A percentile compares a stretch with the other conserved stretches of the same genome.
phyloP scores from a whole-genome alignment of 768 basidiomycete genomes.

The Nidularia sp. region DNA sequence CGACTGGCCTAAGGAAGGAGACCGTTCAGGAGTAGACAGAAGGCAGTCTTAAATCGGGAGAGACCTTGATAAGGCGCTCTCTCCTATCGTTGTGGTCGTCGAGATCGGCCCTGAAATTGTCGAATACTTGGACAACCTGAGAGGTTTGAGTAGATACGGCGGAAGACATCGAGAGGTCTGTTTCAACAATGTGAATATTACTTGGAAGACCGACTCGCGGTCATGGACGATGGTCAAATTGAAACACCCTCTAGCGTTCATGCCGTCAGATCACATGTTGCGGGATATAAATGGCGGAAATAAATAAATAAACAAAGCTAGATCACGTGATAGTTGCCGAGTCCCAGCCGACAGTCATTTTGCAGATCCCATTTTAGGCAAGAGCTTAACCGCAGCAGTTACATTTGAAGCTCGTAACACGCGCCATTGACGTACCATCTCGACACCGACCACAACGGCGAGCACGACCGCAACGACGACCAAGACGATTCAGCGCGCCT shows the following conservation, averaged over 20 bases:
- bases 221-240: too few relatives aligned
- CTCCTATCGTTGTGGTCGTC: conserved; percentile 85
- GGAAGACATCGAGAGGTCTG: conserved; percentile 3
- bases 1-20: conserved; percentile 56
- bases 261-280: too few relatives aligned
- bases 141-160: conserved; percentile 1
- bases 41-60: neutral
- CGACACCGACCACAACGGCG: neutral
- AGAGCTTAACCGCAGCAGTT: too few relatives aligned
- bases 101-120: conserved; percentile 62
- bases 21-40: neutral
- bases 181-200: too few relatives aligned
- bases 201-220: too few relatives aligned
- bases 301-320: too few relatives aligned
- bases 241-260: too few relatives aligned
- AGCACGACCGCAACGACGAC: neutral
- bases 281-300: too few relatives aligned
- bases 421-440: neutral
- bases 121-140: conserved; percentile 33
- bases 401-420: neutral
- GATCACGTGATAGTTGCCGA: too few relatives aligned
- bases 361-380: too few relatives aligned
- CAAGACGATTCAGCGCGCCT: neutral
- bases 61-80: conserved; percentile 87
- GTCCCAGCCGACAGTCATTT: too few relatives aligned